Evolutionary conservation across 208 protist species (phyloP).

Genomic region (Acanthamoeba royreba): DNA sequence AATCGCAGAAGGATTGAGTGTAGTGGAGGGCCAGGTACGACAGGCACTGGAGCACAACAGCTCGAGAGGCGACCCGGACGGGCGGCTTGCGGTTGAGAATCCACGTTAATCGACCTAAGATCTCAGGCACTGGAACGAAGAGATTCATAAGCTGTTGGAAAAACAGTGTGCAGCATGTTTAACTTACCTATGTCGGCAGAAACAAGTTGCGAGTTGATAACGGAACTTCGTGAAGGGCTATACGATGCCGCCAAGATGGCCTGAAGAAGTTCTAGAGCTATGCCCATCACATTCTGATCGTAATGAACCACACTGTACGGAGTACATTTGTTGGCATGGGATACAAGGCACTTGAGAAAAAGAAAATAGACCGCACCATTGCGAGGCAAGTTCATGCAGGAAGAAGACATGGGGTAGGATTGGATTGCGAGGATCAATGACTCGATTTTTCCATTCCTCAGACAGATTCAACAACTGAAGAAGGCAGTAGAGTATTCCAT

Average conservation of each 20-base stretch:
- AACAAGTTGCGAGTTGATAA: neutral
- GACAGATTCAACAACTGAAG: neutral
- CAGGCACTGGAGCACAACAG: constrained; percentile 36
- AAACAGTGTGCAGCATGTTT: too few species aligned
- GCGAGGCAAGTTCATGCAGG: neutral
- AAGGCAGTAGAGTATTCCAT: constrained; percentile 9
- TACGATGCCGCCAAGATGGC: neutral
- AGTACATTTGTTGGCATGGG: neutral
- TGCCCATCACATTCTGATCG: constrained; percentile 44
- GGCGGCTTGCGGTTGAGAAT: neutral
- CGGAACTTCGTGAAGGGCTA: neutral
- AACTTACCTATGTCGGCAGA: neutral
- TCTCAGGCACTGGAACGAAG: constrained; percentile 13
- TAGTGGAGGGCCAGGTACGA: neutral
- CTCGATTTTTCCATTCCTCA: constrained; percentile 17
- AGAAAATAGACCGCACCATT: too few species aligned
- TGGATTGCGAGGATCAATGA: constrained; percentile 7
- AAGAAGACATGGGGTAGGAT: constrained; percentile 20
- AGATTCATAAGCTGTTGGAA: too few species aligned
- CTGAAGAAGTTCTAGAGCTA: neutral
- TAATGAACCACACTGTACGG: neutral
- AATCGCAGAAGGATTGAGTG: neutral
- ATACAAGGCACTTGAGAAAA: too few species aligned
- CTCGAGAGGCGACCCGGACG: neutral
- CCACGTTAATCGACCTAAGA: neutral